Evolutionary conservation across 352 stramenopile species (phyloP), one percentile per base, ranked within the genome.

Genomic region (Pythium vanterpoolii): DNA sequence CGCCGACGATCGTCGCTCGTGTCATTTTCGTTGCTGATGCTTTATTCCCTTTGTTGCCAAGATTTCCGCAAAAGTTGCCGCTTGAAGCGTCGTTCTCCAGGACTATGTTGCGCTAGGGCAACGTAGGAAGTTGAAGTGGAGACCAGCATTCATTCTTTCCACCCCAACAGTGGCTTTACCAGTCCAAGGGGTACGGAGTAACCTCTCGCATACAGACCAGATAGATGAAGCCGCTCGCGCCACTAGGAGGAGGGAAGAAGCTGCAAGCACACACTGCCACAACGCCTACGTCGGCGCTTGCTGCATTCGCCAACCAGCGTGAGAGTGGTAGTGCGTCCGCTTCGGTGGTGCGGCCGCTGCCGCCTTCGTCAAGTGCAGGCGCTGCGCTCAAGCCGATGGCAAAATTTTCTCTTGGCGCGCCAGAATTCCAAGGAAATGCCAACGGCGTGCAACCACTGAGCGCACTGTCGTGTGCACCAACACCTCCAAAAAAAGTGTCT

Each of bases 81-180:
- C 16, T 5, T 16, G 19, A 61, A 61, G 43, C n/a, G 54, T 38
- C 54, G 44, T 23, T 1, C 31, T 6, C 33, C 5, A 34, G 4
- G 4, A 1, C 27, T 42, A 62, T 43, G 56, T 55, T 62, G 56
- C 44, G 18, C n/a, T n/a, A 19, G 3, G 7, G 44, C 55, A 62
- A 62, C 55, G 44, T 54, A 40, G 27, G 0, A 47, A 34, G 55
- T 54, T 62, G 55, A 54, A 55, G 55, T 27, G 7, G 19, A 9
- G 54, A 62, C 33, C 43, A 55, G 54, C 55, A 62, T 40, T 62
- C 55, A 39, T 31, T 11, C 1, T 52, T 5, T 39, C 14, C 8
- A 14, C 23, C 24, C 23, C 4, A 49, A 53, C 40, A 53, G 27
- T 28, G 16, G 46, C 46, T 6, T 21, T 21, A 13, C 6, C 6